phyloP scores from a whole-genome alignment of 2,329 filamentous ascomycete genomes.

The Didymella arachidicola region DNA sequence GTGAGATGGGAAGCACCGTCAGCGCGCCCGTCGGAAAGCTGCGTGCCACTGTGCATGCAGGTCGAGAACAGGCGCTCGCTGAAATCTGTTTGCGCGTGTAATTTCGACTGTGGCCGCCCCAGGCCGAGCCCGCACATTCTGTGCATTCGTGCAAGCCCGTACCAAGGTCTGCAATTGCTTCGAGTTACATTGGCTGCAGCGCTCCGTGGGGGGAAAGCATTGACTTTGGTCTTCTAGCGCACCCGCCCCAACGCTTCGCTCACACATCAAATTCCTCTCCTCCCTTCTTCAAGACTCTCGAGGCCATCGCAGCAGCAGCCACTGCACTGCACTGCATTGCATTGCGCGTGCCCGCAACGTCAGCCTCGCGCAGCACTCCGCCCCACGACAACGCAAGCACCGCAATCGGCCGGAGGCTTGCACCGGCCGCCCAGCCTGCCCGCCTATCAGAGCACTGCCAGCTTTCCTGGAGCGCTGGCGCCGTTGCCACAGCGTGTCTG shows the following conservation, averaged over 20 bases:
- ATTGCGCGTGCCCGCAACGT: constrained; percentile 21
- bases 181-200: constrained; percentile 27
- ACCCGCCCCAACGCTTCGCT: constrained; percentile 14
- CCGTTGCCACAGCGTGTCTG: constrained; percentile 45
- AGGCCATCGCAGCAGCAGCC: constrained; percentile 18
- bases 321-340: constrained; percentile 10
- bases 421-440: constrained; percentile 4
- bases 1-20: constrained; percentile 4
- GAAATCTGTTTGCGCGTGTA: constrained; percentile 10
- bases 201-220: constrained; percentile 21
- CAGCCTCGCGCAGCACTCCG: constrained; percentile 1
- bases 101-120: constrained; percentile 10
- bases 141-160: constrained; percentile 11
- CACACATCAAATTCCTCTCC: constrained; percentile 35
- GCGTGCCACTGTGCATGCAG: constrained; percentile 9
- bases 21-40: constrained; percentile 13
- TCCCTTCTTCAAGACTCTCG: constrained; percentile 23
- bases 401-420: constrained; percentile 12
- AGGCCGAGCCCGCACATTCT: constrained; percentile 10
- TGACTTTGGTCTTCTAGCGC: constrained; percentile 22
- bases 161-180: constrained; percentile 27
- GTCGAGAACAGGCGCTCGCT: constrained; percentile 8
- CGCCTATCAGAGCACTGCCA: constrained; percentile 15
- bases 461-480: constrained; percentile 15
- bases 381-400: constrained; percentile 11